These are phyloP conservation scores for Zasmidium citrigriseum DNA, from an alignment of 2,329 filamentous ascomycete species.

Conservation along the genomic window DNA sequence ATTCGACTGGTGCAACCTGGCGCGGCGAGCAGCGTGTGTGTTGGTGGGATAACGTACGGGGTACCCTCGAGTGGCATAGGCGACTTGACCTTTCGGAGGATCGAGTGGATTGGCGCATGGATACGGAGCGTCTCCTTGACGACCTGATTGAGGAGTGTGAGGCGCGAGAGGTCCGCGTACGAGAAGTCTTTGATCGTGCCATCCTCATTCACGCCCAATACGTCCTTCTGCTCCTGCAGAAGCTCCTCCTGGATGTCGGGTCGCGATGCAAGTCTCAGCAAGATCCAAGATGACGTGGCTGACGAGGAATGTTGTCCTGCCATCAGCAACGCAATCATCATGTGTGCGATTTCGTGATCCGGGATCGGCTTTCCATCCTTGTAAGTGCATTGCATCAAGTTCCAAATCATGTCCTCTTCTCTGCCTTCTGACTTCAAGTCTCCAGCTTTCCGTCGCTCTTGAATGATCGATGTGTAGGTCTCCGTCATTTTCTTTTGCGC, in stretches of 20 bases:
- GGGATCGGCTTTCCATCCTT: conserved; percentile 79
- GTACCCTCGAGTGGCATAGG: conserved; percentile 83
- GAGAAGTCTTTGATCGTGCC: conserved; percentile 65
- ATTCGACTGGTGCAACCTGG: conserved; percentile 78
- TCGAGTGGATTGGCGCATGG: conserved; percentile 91
- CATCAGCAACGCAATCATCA: conserved; percentile 94
- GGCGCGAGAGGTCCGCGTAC: conserved; percentile 75
- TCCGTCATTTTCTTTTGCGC: conserved; percentile 80
- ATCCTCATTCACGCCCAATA: conserved; percentile 64
- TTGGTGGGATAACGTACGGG: conserved; percentile 77
- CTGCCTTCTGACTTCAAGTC: conserved; percentile 24
- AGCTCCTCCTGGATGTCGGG: conserved; percentile 79
- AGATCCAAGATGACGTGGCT: conserved; percentile 81
- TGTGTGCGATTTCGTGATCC: conserved; percentile 82
- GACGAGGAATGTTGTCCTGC: conserved; percentile 88
- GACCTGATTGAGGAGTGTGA: conserved; percentile 80
- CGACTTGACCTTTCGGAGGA: conserved; percentile 87
- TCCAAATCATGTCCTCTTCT: conserved; percentile 80
- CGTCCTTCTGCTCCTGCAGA: conserved; percentile 75
- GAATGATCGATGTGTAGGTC: conserved; percentile 80
- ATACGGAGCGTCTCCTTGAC: conserved; percentile 91
- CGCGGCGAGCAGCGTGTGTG: conserved; percentile 79
- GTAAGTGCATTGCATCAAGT: conserved; percentile 82
- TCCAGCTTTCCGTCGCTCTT: conserved; percentile 62
- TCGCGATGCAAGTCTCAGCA: conserved; percentile 75